phyloP scores from a whole-genome alignment of 768 basidiomycete species.

The Mycena polygramma region DNA sequence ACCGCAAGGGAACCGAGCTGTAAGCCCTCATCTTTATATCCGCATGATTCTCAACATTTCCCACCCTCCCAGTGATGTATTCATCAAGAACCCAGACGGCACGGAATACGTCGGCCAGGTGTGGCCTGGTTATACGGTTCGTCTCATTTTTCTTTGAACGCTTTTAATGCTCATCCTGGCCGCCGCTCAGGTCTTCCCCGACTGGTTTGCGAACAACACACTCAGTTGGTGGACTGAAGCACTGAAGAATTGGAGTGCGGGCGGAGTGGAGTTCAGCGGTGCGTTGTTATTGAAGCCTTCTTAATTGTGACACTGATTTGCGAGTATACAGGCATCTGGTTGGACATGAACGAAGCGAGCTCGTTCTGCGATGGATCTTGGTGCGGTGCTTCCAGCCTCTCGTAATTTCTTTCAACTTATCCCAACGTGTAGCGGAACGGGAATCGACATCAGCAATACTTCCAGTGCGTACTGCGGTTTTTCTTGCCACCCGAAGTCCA shows the following conservation, averaged over 20 bases:
- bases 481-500: too few species aligned
- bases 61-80: constrained; percentile 63
- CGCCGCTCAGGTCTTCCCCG: constrained; percentile 63
- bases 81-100: constrained; percentile 82
- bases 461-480: constrained; percentile 19
- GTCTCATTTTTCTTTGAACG: constrained; percentile 28
- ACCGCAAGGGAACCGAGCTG: constrained; percentile 71
- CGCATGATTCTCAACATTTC: too few species aligned
- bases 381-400: constrained; percentile 45
- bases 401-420: background rate
- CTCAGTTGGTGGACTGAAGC: constrained; percentile 73
- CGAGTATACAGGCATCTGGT: constrained; percentile 64
- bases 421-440: constrained; percentile 61
- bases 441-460: constrained; percentile 68
- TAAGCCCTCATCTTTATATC: constrained; percentile 44
- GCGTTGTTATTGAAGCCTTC: too few species aligned
- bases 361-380: constrained; percentile 76
- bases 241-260: constrained; percentile 64
- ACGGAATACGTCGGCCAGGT: constrained; percentile 81
- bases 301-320: too few species aligned
- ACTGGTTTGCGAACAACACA: constrained; percentile 70
- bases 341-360: constrained; percentile 78
- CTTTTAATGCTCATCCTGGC: background rate
- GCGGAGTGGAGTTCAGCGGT: constrained; percentile 62
- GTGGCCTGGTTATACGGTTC: constrained; percentile 82